Conservation (phyloP, 1,284 basidiomycete species). For the Pterulicium gracile region DNA sequence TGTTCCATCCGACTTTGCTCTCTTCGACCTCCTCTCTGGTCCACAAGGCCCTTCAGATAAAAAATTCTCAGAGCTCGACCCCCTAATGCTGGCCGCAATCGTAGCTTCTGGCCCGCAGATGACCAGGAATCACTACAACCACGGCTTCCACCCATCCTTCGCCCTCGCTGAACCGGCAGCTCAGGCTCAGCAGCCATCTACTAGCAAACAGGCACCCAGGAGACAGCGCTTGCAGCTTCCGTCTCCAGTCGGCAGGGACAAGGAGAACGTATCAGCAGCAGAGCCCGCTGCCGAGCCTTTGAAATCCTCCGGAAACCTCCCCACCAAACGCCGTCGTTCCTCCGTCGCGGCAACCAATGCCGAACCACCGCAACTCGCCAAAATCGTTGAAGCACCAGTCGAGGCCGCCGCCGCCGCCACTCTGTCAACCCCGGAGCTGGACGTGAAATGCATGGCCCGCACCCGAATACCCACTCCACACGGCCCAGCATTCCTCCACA, state of each 20-base stretch:
- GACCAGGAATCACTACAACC: slow-evolving; percentile 68
- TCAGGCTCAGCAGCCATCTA: slow-evolving; percentile 12
- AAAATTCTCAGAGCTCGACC: slow-evolving; percentile 47
- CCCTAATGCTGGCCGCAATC: slow-evolving; percentile 61
- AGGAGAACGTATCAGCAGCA: too few species aligned
- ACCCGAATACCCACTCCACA: slow-evolving; percentile 96
- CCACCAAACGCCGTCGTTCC: background rate
- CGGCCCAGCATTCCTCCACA: slow-evolving; percentile 86
- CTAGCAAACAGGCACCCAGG: slow-evolving; percentile 13
- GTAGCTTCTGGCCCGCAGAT: slow-evolving; percentile 60
- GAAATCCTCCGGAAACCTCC: background rate
- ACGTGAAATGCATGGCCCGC: slow-evolving; percentile 89
- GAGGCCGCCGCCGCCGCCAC: slow-evolving; percentile 25
- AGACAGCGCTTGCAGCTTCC: slow-evolving; percentile 7
- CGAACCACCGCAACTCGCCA: background rate
- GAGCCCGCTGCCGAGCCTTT: background rate
- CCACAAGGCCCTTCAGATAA: slow-evolving; percentile 15
- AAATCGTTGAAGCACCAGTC: slow-evolving; percentile 20
- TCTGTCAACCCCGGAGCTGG: slow-evolving; percentile 20
- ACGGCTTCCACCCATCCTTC: slow-evolving; percentile 44
- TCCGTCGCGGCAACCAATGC: background rate
- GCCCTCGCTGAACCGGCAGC: slow-evolving; percentile 28
- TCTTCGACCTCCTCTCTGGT: slow-evolving; percentile 44
- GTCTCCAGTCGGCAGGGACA: background rate
- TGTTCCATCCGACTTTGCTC: slow-evolving; percentile 28